A percentile compares a stretch with the other conserved stretches of the same genome.
Conservation (phyloP, 1,284 basidiomycete species). For the Tremellales sp. region DNA sequence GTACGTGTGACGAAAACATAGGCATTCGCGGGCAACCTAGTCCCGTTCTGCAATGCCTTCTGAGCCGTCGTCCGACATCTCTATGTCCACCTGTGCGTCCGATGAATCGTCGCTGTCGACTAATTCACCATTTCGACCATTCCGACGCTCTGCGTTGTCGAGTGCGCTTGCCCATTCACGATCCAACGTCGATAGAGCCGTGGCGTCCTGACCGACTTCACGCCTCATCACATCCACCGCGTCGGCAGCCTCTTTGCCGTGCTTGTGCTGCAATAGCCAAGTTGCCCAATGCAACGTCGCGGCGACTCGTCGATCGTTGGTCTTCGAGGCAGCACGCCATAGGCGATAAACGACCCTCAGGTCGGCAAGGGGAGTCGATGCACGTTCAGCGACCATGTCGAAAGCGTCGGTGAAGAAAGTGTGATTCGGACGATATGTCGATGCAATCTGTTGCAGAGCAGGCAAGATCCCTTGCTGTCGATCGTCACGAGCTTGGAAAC, state of each 20-base stretch:
- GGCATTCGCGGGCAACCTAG: no score
- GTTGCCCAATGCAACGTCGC: conserved; percentile 24
- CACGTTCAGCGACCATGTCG: conserved; percentile 8
- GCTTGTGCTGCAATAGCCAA: conserved; percentile 21
- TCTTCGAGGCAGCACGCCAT: conserved; percentile 21
- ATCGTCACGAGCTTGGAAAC: conserved; percentile 3
- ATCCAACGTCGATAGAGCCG: neutral
- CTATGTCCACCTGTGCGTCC: no score
- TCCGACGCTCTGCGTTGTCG: no score
- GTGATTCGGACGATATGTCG: conserved; percentile 19
- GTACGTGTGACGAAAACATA: no score
- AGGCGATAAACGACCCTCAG: conserved; percentile 23
- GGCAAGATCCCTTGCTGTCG: neutral
- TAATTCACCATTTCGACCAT: no score
- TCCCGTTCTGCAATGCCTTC: no score
- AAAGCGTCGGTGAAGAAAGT: conserved; percentile 24
- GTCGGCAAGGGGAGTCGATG: conserved; percentile 7
- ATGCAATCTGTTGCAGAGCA: conserved; percentile 4
- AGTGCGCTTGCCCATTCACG: neutral
- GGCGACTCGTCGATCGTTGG: conserved; percentile 13
- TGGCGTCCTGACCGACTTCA: conserved; percentile 13
- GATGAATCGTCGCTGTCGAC: no score
- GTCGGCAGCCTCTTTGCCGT: conserved; percentile 24
- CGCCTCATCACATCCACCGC: conserved; percentile 24
- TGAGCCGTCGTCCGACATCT: no score